phyloP scores from a whole-genome alignment of 2,329 filamentous ascomycete genomes.

The Alternaria solani region DNA sequence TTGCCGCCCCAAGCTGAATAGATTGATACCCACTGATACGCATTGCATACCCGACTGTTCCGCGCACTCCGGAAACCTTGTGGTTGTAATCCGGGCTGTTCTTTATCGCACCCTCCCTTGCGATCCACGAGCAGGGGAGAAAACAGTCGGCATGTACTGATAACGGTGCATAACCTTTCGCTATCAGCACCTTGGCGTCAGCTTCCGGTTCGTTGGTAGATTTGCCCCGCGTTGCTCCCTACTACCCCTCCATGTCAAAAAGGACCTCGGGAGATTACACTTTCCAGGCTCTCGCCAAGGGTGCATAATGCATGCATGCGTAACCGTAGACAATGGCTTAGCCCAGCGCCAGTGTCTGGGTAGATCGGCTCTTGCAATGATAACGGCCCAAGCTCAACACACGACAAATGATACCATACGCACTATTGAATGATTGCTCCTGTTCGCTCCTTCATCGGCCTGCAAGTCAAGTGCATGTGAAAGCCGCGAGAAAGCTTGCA shows the following conservation, averaged over 20 bases:
- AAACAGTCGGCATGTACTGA: conserved; percentile 19
- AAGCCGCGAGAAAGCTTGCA: background rate
- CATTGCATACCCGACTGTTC: conserved; percentile 16
- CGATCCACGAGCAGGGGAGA: conserved; percentile 6
- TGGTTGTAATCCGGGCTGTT: conserved; percentile 3
- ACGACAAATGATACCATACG: background rate
- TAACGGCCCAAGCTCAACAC: conserved; percentile 5
- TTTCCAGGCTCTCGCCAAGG: conserved; percentile 9
- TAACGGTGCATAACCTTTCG: conserved; percentile 31
- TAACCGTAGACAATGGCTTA: conserved; percentile 7
- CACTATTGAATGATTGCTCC: background rate
- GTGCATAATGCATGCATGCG: conserved; percentile 11
- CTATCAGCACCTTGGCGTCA: conserved; percentile 24
- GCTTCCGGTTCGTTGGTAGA: conserved; percentile 15
- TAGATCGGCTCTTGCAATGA: background rate
- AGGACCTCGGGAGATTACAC: conserved; percentile 1
- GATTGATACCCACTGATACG: conserved; percentile 16
- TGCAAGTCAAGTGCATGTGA: background rate
- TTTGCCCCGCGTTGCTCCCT: conserved; percentile 22
- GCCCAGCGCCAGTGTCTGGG: conserved; percentile 2
- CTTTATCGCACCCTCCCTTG: conserved; percentile 19
- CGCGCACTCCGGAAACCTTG: conserved; percentile 5
- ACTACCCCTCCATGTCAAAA: conserved; percentile 23
- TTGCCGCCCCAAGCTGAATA: conserved; percentile 13
- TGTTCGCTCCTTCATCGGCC: background rate